Base-by-base conservation (phyloP, 768 basidiomycete species). In the Lactarius pseudohatsudake region DNA sequence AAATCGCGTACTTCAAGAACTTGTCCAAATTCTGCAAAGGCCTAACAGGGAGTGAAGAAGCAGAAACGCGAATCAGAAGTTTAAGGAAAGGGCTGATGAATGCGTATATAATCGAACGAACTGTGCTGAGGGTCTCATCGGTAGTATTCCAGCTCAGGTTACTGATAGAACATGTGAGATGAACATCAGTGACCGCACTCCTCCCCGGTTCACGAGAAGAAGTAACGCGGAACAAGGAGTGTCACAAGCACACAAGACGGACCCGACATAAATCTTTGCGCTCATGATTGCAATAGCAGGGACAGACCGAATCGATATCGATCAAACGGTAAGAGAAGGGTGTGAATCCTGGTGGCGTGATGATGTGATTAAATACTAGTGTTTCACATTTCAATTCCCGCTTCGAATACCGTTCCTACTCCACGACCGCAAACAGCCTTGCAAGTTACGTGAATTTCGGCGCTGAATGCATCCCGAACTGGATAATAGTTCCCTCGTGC, bases 131-230 rank as follows among this genome's bases (percentile, higher is more conserved):
- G 67, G 85, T 85, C 54, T 96, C 94, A 86, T 96, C 94, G 77
- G 87, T 95, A 77, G 95, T 96, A 82, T 89, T 90, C 92, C 92
- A 93, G 85, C 90, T 92, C 83, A 92, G 83, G 86, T 92, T 92
- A 82, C 91, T 92, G 38, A 30, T 10, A 15, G 57, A 28, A 11
- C 47, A 26, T 78, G 78, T 74, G 78, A 80, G 79, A 81, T 77
- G 75, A 73, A 75, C 68, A 86, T 88, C 80, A 87, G 85, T 86
- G 79, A 13, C 20, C 59, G 32, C 59, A 36, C 41, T 57, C 36
- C 64, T 56, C 62, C 41, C 45, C 61, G 56, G 75, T 77, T 76
- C 72, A 77, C 81, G 81, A 57, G 56, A 78, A 82, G 81, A 82
- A 72, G 74, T 76, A 76, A 30, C 2, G 32, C 32, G 56, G 56